Evolutionary conservation across 73 alveolate species (phyloP).

Genomic region (Paraurostyla sp.): DNA sequence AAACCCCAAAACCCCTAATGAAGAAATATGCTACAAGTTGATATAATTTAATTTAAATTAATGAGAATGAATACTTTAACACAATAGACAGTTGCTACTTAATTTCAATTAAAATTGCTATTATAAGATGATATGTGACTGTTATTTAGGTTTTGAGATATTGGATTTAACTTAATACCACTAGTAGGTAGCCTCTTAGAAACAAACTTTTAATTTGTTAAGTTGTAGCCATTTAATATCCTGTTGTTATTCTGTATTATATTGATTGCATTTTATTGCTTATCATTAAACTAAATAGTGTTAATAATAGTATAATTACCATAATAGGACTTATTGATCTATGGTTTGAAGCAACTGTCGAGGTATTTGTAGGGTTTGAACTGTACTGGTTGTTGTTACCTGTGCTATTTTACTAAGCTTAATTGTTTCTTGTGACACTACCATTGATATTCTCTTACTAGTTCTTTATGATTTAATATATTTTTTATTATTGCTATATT

Average conservation of each 20-base stretch:
- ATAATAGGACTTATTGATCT: conserved; percentile 44
- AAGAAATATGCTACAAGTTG: no score
- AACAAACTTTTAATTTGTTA: conserved; percentile 1
- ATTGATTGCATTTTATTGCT: background rate
- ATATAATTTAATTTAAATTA: no score
- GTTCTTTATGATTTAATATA: conserved; percentile 10
- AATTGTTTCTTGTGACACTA: background rate
- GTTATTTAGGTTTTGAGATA: background rate
- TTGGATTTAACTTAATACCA: conserved; percentile 25
- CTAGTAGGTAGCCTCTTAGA: conserved; percentile 26
- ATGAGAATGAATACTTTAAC: no score
- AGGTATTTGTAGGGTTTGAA: conserved; percentile 36
- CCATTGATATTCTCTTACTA: conserved; percentile 3
- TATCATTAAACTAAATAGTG: background rate
- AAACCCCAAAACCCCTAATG: no score
- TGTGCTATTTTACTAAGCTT: background rate
- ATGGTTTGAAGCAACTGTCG: conserved; percentile 29
- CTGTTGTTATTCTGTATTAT: conserved; percentile 15
- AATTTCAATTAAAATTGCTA: conserved; percentile 51
- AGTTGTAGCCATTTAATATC: background rate
- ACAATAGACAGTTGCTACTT: no score
- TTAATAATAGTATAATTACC: background rate
- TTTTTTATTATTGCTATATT: conserved; percentile 1
- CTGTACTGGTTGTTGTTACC: conserved; percentile 15
- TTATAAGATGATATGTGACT: conserved; percentile 42